These are phyloP conservation scores for Uronychia setigera DNA, from an alignment of 73 alveolate genomes.

Conservation along the genomic window DNA sequence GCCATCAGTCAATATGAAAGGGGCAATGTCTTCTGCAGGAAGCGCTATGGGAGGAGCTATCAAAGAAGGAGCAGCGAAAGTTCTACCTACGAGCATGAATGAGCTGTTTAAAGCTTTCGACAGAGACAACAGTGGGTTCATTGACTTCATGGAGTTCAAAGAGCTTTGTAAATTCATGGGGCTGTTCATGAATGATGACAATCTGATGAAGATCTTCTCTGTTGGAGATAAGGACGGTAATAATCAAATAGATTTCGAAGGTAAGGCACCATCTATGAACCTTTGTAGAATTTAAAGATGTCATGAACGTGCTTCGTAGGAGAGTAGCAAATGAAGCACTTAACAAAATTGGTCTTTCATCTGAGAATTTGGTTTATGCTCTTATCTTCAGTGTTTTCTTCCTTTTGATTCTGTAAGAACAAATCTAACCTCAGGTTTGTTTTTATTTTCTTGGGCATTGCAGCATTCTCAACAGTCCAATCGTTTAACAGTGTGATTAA, in stretches of 20 bases:
- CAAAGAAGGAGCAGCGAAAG: no score
- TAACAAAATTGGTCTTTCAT: conserved; percentile 10
- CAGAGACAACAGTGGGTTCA: conserved; percentile 22
- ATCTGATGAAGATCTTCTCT: conserved; percentile 8
- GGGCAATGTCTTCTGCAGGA: no score
- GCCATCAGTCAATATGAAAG: no score
- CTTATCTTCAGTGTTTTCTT: conserved; percentile 2
- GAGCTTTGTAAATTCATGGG: conserved; percentile 34
- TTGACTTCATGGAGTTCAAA: conserved; percentile 19
- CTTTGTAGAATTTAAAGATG: conserved; percentile 10
- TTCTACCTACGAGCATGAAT: no score
- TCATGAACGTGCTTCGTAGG: not conserved
- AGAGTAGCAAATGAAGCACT: conserved; percentile 20
- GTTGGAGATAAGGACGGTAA: conserved; percentile 3
- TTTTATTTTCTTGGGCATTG: conserved; percentile 23
- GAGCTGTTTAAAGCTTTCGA: conserved; percentile 18
- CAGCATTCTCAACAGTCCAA: conserved; percentile 17
- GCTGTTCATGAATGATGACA: conserved; percentile 5
- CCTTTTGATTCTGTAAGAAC: conserved; percentile 11
- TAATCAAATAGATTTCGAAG: conserved; percentile 8
- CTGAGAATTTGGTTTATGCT: not conserved
- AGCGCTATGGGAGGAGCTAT: no score
- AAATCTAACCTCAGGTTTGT: no score
- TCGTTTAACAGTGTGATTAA: conserved; percentile 15
- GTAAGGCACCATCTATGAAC: no score